These are phyloP conservation scores for Phytophthora macrochlamydospora DNA, from an alignment of 352 stramenopile genomes.

Conservation along the genomic window DNA sequence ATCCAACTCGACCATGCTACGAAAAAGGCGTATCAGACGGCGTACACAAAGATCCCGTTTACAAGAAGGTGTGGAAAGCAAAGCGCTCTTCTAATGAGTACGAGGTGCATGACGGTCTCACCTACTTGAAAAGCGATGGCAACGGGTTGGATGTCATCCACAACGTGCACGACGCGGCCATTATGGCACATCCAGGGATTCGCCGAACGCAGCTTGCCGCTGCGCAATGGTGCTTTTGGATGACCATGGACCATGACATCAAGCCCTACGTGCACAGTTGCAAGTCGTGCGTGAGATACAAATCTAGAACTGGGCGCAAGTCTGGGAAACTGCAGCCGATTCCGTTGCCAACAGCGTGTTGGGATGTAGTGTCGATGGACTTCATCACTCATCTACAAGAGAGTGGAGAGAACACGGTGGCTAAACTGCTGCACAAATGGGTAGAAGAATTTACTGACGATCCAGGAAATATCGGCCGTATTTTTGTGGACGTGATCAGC, in stretches of 20 bases:
- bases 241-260: conserved; percentile 13
- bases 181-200: neutral
- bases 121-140: conserved; percentile 4
- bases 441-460: neutral
- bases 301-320: conserved; percentile 19
- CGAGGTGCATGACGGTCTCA: conserved; percentile 1
- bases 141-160: conserved; percentile 4
- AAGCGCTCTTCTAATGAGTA: neutral
- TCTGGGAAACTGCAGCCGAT: conserved; percentile 27
- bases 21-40: conserved; percentile 3
- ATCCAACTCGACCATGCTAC: neutral
- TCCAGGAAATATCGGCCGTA: neutral
- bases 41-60: conserved; percentile 1
- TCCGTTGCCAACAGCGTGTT: conserved; percentile 10
- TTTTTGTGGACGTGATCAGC: neutral
- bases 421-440: neutral
- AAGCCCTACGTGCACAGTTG: conserved; percentile 21
- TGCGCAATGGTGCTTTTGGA: neutral
- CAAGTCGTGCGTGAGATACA: conserved; percentile 28
- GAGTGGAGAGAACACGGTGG: too few species aligned
- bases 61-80: conserved; percentile 4
- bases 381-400: conserved; percentile 24
- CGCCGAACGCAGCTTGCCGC: neutral
- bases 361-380: conserved; percentile 34
- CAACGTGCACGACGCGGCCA: conserved; percentile 5